Conservation (phyloP, 805 yeast species). For the Kazachstania viticola region DNA sequence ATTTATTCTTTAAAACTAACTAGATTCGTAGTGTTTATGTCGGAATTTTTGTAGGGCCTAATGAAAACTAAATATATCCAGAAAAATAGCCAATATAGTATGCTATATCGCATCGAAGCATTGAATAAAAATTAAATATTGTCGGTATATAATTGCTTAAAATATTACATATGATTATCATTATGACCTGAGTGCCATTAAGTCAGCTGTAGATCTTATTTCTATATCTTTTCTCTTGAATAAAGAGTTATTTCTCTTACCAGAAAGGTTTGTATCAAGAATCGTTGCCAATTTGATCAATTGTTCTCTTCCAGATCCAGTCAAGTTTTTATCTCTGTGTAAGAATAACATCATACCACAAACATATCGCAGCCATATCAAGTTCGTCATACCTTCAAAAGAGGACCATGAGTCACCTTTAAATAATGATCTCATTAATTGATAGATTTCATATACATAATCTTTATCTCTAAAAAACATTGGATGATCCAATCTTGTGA, state of each 20-base stretch:
- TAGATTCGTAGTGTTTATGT: no score
- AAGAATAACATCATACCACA: conserved; percentile 36
- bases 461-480: conserved; percentile 54
- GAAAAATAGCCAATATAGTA: no score
- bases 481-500: conserved; percentile 53
- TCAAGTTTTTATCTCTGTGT: conserved; percentile 5
- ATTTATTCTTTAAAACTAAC: no score
- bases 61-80: no score
- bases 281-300: conserved; percentile 8
- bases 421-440: conserved; percentile 36
- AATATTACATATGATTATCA: no score
- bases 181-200: conserved; percentile 12
- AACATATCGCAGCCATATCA: conserved; percentile 57
- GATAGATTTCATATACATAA: conserved; percentile 50
- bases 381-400: conserved; percentile 36
- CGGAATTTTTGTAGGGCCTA: no score
- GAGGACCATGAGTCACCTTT: conserved; percentile 17
- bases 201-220: conserved; percentile 14
- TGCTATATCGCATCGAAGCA: no score
- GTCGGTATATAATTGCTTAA: no score
- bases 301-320: conserved; percentile 13
- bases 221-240: conserved; percentile 13
- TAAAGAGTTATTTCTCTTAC: conserved; percentile 1
- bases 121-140: no score
- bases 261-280: conserved; percentile 2